Evolutionary conservation across 371 early-diverging fungal species (phyloP), one percentile per base, ranked within the genome.

Genomic region (Syncephalis plumigaleata): DNA sequence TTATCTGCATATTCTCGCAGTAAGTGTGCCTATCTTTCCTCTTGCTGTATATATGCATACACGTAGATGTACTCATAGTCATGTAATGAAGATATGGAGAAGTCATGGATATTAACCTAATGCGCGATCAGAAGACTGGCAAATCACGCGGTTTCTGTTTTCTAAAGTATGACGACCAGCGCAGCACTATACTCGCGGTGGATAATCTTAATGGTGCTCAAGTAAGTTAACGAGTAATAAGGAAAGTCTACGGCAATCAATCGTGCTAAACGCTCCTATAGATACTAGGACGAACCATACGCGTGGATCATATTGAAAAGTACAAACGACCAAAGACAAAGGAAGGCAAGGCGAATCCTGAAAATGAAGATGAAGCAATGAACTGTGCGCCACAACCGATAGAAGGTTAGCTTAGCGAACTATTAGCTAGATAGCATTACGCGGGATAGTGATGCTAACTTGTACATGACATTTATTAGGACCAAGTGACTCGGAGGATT

Each of bases 1-100:
- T 91, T 48, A 75, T 91, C 24, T 79, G 80, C 50, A 78, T 93
- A 25, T 84, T 93, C 48, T 91, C 93, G 18, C 93, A 94, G 81
- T 88, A 73, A 62, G 67, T 36, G 4, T 21, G n/a, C 23, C 2
- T 53, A 21, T 24, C 13, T 18, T 42, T 16, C 26, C 4, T 44
- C 17, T 11, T n/a, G 45, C 37, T 15, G 17, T 11, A 20, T 5
- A 39, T 31, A 16, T 54, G 43, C 50, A 53, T 45, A 3, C 25
- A 22, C n/a, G 15, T 25, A 26, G 7, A 47, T 24, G 17, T 17
- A 13, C 9, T 39, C 22, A n/a, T n/a, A n/a, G n/a, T n/a, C n/a
- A n/a, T n/a, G n/a, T n/a, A 26, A 42, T 36, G 16, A 44, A 84
- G 84, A 53, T 86, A 72, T 64, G 96, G 96, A 23, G 94, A 93